Base-by-base conservation (phyloP, 2,329 filamentous ascomycete species). In the Thelonectria olida region DNA sequence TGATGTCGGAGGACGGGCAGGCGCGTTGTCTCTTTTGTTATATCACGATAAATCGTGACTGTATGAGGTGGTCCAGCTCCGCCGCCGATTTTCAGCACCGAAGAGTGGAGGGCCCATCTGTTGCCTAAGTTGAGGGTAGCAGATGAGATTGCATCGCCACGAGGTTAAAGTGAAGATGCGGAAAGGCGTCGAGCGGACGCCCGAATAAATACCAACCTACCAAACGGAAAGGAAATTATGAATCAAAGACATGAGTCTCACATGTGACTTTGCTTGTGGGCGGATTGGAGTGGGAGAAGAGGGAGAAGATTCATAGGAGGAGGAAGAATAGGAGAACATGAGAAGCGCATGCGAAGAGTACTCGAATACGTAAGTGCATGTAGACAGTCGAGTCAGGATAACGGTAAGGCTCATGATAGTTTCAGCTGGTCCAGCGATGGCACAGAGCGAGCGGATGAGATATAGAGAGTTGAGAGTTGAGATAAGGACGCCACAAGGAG, bases 111-210 rank as follows among this genome's bases (percentile, higher is more conserved):
- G 75, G 78, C 75, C 76, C 77, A 73, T 75, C 71, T 72, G 63
- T 57, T 41, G 57, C 66, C 62, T 65, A 66, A 53, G 42, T 58
- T 67, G 63, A 65, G 62, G 56, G 47, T 61, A 50, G 61, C 63
- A 66, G 73, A 72, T 74, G 77, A 75, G 78, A 79, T 74, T 76
- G 78, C 77, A 78, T 79, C 78, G 79, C 84, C 85, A 88, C 83
- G 86, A 90, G 88, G 88, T 90, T 90, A 88, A 90, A 90, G 87
- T 87, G 82, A 87, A 83, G 82, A 80, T 84, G 69, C 75, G 82
- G 82, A 80, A 78, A 80, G 79, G 86, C 85, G 87, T 90, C 82
- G 88, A 90, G 87, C 82, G 81, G 81, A 82, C 81, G 76, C 79
- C 78, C 74, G 67, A 76, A 77, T 73, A 76, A 75, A 77, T 77